Base-by-base conservation (phyloP, 352 stramenopile species). In the Phytophthora rubi region DNA sequence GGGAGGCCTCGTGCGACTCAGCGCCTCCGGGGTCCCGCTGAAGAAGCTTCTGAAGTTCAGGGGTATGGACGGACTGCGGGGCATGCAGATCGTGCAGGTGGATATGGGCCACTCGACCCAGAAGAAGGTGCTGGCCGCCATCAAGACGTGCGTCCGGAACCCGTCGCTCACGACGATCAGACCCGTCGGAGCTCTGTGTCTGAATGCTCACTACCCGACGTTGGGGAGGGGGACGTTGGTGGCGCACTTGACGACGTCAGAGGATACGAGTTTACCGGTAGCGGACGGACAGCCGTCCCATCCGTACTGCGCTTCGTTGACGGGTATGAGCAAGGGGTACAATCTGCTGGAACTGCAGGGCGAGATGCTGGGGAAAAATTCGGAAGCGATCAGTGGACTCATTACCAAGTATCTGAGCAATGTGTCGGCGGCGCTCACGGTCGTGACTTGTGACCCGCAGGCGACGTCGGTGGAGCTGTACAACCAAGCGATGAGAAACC, bases 111-210 rank as follows among this genome's bases (percentile, higher is more conserved):
- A 83, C 30, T 94, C 87, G 26, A 94, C 85, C 4, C 59, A 78
- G 30, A 71, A 79, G 47, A 64, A 86, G 32, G 85, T 92, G 55
- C n/a, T 89, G 37, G 77, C 83, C 12, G 81, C 59, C 4, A 93
- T 94, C 77, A 89, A 88, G 64, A 90, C 87, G n/a, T 94, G 87
- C 59, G 65, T 94, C n/a, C 81, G 76, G 30, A 94, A 94, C 39
- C 87, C 87, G n/a, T 94, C 87, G n/a, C 73, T 82, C 39, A 85
- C 86, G 37, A 89, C 83, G 30, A 79, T 94, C 23, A 75, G 67
- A 35, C 85, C 87, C 0, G 82, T 93, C n/a, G 87, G 87, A 1
- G 70, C 72, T 1, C 65, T 94, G 9, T 94, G 87, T 59, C 70
- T 94, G 35, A 69, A 87, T 30, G 85, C 79, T 13, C 71, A 93